phyloP scores from a whole-genome alignment of 75 land plant species.

The Ceratopteris richardii region DNA sequence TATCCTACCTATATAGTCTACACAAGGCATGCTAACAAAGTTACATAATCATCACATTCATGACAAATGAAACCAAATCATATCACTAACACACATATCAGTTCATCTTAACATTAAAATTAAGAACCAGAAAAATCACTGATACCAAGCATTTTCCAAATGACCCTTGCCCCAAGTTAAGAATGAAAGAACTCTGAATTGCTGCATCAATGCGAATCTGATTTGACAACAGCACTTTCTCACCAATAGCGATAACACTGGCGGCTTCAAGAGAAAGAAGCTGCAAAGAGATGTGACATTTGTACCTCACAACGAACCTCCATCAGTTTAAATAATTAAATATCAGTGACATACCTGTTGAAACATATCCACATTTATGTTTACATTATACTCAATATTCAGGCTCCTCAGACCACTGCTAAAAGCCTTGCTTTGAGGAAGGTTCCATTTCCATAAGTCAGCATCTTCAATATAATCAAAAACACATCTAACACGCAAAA shows the following conservation, averaged over 20 bases:
- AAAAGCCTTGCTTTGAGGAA: conserved; percentile 81
- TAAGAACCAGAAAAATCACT: background rate
- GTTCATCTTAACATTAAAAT: too few relatives aligned
- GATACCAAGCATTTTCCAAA: conserved; percentile 76
- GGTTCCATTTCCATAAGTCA: conserved; percentile 85
- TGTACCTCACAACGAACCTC: background rate
- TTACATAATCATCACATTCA: too few relatives aligned
- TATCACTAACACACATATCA: too few relatives aligned
- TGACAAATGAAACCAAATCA: too few relatives aligned
- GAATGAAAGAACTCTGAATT: conserved; percentile 53
- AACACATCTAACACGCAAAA: conserved; percentile 28
- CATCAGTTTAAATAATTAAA: background rate
- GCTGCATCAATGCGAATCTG: conserved; percentile 54
- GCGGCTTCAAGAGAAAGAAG: conserved; percentile 53
- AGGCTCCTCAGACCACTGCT: conserved; percentile 64
- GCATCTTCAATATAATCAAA: conserved; percentile 86
- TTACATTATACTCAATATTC: conserved; percentile 47
- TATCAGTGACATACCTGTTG: conserved; percentile 40
- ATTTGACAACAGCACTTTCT: conserved; percentile 30
- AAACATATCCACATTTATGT: conserved; percentile 46
- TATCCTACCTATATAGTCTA: too few relatives aligned
- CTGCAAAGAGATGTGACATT: conserved; percentile 19
- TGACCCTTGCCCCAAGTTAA: conserved; percentile 55
- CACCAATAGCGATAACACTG: conserved; percentile 40
- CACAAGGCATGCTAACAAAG: too few relatives aligned